These are phyloP conservation scores for Mimosa pudica DNA, from an alignment of 306 rosid species.

Conservation along the genomic window DNA sequence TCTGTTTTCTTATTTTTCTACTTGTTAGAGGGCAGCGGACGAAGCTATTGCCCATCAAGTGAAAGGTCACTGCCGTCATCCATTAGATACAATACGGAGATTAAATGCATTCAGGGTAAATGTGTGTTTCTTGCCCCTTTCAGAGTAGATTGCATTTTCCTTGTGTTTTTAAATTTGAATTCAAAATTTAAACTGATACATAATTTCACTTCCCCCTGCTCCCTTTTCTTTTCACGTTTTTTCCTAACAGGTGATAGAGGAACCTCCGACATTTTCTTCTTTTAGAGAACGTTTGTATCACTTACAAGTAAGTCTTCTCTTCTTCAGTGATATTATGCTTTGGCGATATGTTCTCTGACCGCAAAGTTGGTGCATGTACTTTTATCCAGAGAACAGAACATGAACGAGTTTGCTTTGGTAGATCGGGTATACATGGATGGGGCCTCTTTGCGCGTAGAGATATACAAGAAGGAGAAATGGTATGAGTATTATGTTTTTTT, in stretches of 20 bases:
- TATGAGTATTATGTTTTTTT: conserved; percentile 37
- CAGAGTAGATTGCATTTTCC: conserved; percentile 27
- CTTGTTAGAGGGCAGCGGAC: conserved; percentile 67
- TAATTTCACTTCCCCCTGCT: background rate
- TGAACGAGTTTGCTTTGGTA: conserved; percentile 93
- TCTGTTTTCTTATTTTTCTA: conserved; percentile 11
- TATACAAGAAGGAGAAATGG: conserved; percentile 99
- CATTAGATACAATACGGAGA: conserved; percentile 59
- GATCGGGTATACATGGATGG: conserved; percentile 99
- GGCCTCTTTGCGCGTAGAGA: conserved; percentile 93
- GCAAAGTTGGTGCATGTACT: conserved; percentile 22
- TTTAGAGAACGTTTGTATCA: conserved; percentile 89
- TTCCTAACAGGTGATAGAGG: conserved; percentile 58
- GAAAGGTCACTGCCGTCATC: conserved; percentile 80
- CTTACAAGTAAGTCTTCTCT: conserved; percentile 70
- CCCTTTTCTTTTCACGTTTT: background rate
- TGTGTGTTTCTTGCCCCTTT: conserved; percentile 25
- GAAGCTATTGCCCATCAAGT: conserved; percentile 71
- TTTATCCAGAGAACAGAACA: conserved; percentile 85
- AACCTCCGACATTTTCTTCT: conserved; percentile 74
- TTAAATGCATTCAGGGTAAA: conserved; percentile 71
- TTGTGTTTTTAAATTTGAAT: conserved; percentile 20
- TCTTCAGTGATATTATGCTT: conserved; percentile 22
- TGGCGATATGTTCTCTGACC: conserved; percentile 42
- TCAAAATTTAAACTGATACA: conserved; percentile 16